phyloP scores from a whole-genome alignment of 2,329 filamentous ascomycete genomes.

The Ophiocordyceps unilateralis region DNA sequence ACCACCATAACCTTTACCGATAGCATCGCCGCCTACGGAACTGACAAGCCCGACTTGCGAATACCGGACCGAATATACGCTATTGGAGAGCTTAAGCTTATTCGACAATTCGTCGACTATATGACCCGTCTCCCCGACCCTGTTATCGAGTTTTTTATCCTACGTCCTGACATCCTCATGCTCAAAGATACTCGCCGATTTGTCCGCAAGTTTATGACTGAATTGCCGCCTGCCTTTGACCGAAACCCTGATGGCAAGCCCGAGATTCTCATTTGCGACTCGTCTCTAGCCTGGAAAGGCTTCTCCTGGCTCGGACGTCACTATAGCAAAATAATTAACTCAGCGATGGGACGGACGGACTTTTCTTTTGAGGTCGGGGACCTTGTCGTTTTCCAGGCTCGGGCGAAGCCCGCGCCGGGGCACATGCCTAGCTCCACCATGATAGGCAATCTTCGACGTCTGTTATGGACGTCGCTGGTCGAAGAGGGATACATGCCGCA shows the following conservation, averaged over 20 bases:
- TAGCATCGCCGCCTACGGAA: slow-evolving; percentile 63
- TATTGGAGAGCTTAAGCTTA: slow-evolving; percentile 38
- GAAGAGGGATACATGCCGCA: slow-evolving; percentile 36
- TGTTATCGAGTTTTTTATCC: slow-evolving; percentile 56
- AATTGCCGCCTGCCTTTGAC: slow-evolving; percentile 39
- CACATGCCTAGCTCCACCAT: slow-evolving; percentile 42
- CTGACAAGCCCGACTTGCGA: slow-evolving; percentile 82
- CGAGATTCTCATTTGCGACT: slow-evolving; percentile 60
- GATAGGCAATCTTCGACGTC: slow-evolving; percentile 55
- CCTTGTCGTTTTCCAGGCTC: slow-evolving; percentile 65
- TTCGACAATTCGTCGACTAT: slow-evolving; percentile 54
- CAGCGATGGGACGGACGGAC: slow-evolving; percentile 22
- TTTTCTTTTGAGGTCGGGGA: slow-evolving; percentile 47
- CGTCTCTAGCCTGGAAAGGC: slow-evolving; percentile 55
- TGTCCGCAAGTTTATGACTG: slow-evolving; percentile 52
- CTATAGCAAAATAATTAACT: slow-evolving; percentile 40
- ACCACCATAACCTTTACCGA: slow-evolving; percentile 19
- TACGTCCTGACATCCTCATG: slow-evolving; percentile 38
- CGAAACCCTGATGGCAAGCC: slow-evolving; percentile 63
- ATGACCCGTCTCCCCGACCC: slow-evolving; percentile 54
- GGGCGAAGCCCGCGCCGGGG: slow-evolving; percentile 43
- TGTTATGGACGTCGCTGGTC: slow-evolving; percentile 52
- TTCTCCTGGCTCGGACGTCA: slow-evolving; percentile 54
- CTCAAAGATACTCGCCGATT: slow-evolving; percentile 40
- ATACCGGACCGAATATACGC: slow-evolving; percentile 48